Conservation (phyloP, 140 eudicot genomes). For the Oenanthe javanica region DNA sequence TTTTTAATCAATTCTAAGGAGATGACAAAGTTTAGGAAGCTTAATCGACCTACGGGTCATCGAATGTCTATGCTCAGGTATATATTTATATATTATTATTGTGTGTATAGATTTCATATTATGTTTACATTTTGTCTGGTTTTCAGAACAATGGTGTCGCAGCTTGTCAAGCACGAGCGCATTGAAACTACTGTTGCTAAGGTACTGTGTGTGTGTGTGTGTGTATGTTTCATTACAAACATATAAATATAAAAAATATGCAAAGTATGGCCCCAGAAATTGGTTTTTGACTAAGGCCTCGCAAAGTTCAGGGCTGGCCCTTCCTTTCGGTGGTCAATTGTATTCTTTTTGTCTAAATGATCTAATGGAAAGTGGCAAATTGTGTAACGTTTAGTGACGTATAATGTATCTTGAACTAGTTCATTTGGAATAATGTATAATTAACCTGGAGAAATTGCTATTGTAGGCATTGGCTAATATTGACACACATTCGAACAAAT, state of each 20-base stretch:
- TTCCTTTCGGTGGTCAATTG: neutral
- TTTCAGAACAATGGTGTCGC: constrained; percentile 96
- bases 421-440: neutral
- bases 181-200: constrained; percentile 94
- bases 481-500: neutral
- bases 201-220: constrained; percentile 24
- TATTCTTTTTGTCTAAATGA: neutral
- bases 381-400: neutral
- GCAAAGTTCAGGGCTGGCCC: too few relatives aligned
- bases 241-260: too few relatives aligned
- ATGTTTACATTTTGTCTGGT: neutral
- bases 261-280: too few relatives aligned
- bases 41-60: constrained; percentile 86
- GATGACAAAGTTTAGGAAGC: constrained; percentile 94
- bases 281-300: too few relatives aligned
- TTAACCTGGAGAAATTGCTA: neutral
- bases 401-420: too few relatives aligned
- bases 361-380: neutral
- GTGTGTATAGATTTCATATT: neutral
- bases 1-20: neutral
- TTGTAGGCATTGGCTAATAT: neutral
- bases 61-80: constrained; percentile 94
- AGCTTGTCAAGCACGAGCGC: constrained; percentile 90
- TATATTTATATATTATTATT: neutral
- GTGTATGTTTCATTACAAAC: neutral